Evolutionary conservation across 495 filamentous ascomycete genomes (phyloP), one percentile per base, ranked within the genome.

Genomic region (Hypoxylon fuscum): DNA sequence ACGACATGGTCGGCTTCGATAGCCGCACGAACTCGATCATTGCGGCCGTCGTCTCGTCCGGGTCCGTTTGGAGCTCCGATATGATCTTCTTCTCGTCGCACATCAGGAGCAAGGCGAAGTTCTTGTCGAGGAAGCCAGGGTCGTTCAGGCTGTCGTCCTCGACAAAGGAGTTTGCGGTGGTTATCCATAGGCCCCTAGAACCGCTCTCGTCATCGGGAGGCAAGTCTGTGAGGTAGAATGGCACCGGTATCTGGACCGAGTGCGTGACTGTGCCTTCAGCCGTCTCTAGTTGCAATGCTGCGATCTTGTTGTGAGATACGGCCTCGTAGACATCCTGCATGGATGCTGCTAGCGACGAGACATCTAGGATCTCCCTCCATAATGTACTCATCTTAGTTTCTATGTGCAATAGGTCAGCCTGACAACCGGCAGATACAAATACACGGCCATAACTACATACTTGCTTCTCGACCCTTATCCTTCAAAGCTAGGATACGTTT

Each of bases 51-150:
- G 90, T 82, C 2, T 89, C 87, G 14, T 89, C 87, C 3, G 85
- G 81, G 21, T 94, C 91, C 8, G 84, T 80, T 66, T 91, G 86
- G n/a, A 98, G 85, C 57, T 96, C 91, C 35, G 88, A 85, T 14
- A 95, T 80, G 46, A 98, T 90, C 22, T 86, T 85, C 42, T 92
- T 89, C 58, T 92, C 86, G 67, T 96, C 92, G 66, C 92, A 86
- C 27, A 97, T 85, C 3, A 97, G 80, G 2, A 98, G 80, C 1
- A 98, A 78, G 0, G 90, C 92, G 64, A 95, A 94, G 71, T 97
- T 89, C 64, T 90, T 91, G 44, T 88, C 90, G 12, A 95, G 76
- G 35, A 88, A 85, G 31, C 79, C 79, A 3, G 81, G 81, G 31
- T 87, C 85, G 5, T 82, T 79, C 5, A 79, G 75, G 3, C 80